phyloP scores from a whole-genome alignment of 129 eudicot species.

The Heracleum sosnowskyi region DNA sequence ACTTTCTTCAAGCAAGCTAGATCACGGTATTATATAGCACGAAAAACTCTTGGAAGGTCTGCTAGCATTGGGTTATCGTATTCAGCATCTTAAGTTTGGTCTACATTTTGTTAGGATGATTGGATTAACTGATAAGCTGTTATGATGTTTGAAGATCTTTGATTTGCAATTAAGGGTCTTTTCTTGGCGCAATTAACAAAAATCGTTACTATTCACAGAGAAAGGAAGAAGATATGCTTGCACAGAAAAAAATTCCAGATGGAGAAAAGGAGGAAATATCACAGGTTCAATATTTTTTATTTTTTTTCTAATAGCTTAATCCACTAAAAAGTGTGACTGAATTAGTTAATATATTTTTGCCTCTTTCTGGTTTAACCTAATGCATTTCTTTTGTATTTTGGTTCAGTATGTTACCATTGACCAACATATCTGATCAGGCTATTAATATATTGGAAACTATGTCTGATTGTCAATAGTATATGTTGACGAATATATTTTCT shows the following conservation, averaged over 20 bases:
- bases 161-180: slow-evolving; percentile 8
- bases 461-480: background rate
- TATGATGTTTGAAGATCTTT: background rate
- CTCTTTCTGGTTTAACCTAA: background rate
- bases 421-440: background rate
- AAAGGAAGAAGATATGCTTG: slow-evolving; percentile 99
- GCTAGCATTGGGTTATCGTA: slow-evolving; percentile 89
- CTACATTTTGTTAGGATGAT: background rate
- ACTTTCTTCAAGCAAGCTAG: slow-evolving; percentile 88
- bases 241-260: slow-evolving; percentile 93
- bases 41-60: slow-evolving; percentile 77
- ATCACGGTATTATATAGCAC: slow-evolving; percentile 68
- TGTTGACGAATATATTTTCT: background rate
- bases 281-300: slow-evolving; percentile 65
- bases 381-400: background rate
- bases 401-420: background rate
- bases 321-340: background rate
- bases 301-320: background rate
- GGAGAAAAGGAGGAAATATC: slow-evolving; percentile 97
- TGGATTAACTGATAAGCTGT: background rate
- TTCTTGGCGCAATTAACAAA: background rate
- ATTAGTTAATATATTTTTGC: background rate
- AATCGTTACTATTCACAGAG: slow-evolving; percentile 30
- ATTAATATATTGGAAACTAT: background rate
- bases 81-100: slow-evolving; percentile 67